A percentile compares a stretch with the other conserved stretches of the same genome.
phyloP scores from a whole-genome alignment of 2,329 filamentous ascomycete genomes.

The Stachybotrys elegans region DNA sequence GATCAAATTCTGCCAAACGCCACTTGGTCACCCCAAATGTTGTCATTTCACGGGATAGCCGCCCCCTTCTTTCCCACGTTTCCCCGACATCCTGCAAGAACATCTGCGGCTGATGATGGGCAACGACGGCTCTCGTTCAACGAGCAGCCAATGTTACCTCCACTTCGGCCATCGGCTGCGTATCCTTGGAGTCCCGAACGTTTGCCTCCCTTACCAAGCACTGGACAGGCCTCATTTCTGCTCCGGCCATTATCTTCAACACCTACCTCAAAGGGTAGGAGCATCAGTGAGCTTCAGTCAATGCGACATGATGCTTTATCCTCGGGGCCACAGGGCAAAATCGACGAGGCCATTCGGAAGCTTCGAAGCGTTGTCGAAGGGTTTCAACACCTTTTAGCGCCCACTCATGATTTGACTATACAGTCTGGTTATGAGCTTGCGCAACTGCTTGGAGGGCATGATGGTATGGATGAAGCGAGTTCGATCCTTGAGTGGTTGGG shows the following conservation, averaged over 20 bases:
- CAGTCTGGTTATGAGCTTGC: not conserved
- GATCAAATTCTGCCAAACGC: too few species aligned
- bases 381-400: not conserved
- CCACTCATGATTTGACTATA: not conserved
- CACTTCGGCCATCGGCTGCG: too few species aligned
- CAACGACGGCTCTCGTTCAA: too few species aligned
- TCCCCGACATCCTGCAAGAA: too few species aligned
- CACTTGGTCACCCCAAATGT: too few species aligned
- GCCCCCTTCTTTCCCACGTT: too few species aligned
- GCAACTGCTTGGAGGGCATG: not conserved
- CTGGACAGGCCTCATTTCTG: not conserved
- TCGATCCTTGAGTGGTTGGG: not conserved
- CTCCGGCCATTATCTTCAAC: not conserved
- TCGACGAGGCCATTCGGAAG: not conserved
- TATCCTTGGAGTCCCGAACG: not conserved
- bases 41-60: too few species aligned
- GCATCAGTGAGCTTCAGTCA: not conserved
- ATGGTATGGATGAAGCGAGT: not conserved
- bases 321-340: not conserved
- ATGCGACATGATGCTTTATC: not conserved
- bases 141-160: too few species aligned
- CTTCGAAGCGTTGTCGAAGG: not conserved
- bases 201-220: not conserved
- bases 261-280: not conserved
- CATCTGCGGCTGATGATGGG: not conserved